These are phyloP conservation scores for Austroboletus novae-zelandiae DNA, from an alignment of 1,284 basidiomycete genomes.

Conservation along the genomic window DNA sequence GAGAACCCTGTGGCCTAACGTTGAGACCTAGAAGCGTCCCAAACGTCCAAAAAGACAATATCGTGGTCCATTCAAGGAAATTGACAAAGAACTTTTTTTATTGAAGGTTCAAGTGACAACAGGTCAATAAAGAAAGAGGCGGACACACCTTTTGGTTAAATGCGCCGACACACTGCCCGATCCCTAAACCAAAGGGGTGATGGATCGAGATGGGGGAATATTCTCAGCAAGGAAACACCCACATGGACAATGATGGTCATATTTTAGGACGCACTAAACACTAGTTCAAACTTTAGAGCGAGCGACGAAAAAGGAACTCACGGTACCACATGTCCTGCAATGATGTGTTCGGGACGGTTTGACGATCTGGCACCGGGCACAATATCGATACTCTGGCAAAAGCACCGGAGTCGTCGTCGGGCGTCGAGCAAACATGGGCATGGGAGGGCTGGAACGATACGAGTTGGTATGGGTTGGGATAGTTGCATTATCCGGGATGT, in stretches of 20 bases:
- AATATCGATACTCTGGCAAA: constrained; percentile 49
- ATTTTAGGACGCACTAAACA: constrained; percentile 52
- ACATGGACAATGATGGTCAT: constrained; percentile 64
- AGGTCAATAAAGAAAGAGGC: neutral
- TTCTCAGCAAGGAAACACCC: constrained; percentile 5
- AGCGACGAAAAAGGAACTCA: constrained; percentile 26
- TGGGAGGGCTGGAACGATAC: constrained; percentile 1
- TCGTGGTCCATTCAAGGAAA: constrained; percentile 53
- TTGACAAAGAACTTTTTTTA: constrained; percentile 52
- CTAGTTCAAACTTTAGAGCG: constrained; percentile 7
- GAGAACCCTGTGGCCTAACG: constrained; percentile 25
- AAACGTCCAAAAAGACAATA: constrained; percentile 53
- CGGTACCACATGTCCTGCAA: constrained; percentile 57
- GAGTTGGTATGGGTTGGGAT: constrained; percentile 12
- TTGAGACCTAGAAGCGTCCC: constrained; percentile 44
- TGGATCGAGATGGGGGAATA: constrained; percentile 14
- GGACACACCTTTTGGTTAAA: constrained; percentile 55
- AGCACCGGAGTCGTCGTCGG: constrained; percentile 44
- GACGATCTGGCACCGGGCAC: constrained; percentile 44
- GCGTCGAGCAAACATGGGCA: constrained; percentile 18
- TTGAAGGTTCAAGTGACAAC: neutral
- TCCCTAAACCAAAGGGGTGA: constrained; percentile 38
- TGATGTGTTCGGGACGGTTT: constrained; percentile 65
- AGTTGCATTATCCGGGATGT: constrained; percentile 2
- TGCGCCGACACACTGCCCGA: constrained; percentile 70